Base-by-base conservation (phyloP, 2,329 filamentous ascomycete genomes). In the Dactylellina drechsleri region DNA sequence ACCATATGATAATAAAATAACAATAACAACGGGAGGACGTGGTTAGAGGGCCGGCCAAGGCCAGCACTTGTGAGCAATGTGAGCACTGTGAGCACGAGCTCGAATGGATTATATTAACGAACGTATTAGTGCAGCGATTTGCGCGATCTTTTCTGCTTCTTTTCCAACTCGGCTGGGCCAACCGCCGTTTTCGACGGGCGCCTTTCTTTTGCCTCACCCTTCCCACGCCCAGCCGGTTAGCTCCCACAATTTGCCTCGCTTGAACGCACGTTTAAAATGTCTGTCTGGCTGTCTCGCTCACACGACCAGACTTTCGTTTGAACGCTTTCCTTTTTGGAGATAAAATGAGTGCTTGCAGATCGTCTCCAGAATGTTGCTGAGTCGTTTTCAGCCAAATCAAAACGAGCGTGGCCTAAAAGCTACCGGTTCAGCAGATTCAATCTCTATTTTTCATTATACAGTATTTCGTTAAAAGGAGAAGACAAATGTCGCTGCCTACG, bases 281-380 rank as follows among this genome's bases (percentile, higher is more conserved):
- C 23, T 49, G 31, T 31, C 53, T 56, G 15, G 20, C 20, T 15
- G 20, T n/a, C 28, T 59, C 43, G 10, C 43, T 26, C 57, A 36
- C 49, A 47, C 56, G 67, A 56, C 54, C 40, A 4, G 43, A 57
- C 70, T 67, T 74, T 61, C 57, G 61, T 66, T 73, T 66, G 58
- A 62, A 67, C 50, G 61, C 47, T 74, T 66, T 65, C 62, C 61
- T 56, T 68, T 66, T 74, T 61, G 68, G 68, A 67, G 68, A 74
- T 74, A 74, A 74, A 74, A 74, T 74, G 62, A 74, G 68, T 40
- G 47, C 47, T 31, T 61, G 61, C 61, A 61, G 61, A 74, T 74
- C 61, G 7, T 40, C 61, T 31, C 20, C 36, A 31, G 57, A 60
- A 53, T 57, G 40, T 1, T 10, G 45, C 56, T 60, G 7, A 15